Conservation (phyloP, 116 monocot genomes). For the Dioscorea cayenensis region DNA sequence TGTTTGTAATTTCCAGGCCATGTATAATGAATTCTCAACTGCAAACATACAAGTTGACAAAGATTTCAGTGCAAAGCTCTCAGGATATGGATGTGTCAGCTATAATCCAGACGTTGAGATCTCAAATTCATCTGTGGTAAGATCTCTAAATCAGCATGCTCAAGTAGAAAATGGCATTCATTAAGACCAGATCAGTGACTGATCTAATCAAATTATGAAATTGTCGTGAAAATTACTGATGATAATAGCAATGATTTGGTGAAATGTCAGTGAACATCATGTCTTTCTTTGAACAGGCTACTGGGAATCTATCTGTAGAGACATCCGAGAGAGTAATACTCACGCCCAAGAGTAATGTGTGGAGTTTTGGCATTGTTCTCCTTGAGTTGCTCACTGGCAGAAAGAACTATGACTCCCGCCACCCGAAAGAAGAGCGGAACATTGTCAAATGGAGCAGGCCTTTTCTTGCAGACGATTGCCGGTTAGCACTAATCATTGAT, state of each 20-base stretch:
- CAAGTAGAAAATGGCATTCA: not conserved
- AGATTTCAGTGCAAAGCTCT: conserved; percentile 93
- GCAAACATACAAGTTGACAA: conserved; percentile 89
- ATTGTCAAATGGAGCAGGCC: conserved; percentile 84
- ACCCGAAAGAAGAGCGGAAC: conserved; percentile 83
- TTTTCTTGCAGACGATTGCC: conserved; percentile 76
- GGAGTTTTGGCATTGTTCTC: conserved; percentile 81
- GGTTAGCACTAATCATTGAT: conserved; percentile 83
- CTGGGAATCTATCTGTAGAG: conserved; percentile 63
- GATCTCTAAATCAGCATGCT: conserved; percentile 5
- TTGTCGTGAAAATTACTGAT: too few relatives aligned
- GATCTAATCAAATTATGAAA: not conserved
- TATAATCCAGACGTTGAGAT: conserved; percentile 53
- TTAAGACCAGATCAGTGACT: not conserved
- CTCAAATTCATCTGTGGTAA: conserved; percentile 43
- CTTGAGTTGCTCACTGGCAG: conserved; percentile 84
- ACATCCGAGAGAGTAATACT: conserved; percentile 78
- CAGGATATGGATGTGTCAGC: conserved; percentile 77
- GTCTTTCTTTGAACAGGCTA: conserved; percentile 26
- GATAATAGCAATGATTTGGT: too few relatives aligned
- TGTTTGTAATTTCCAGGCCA: conserved; percentile 41
- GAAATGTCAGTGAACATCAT: too few relatives aligned
- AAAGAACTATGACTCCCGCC: conserved; percentile 56
- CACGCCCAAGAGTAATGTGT: conserved; percentile 93
- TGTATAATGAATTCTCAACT: conserved; percentile 93